These are phyloP conservation scores for Phytopythium cucurbitacearum DNA, from an alignment of 352 stramenopile species.

Conservation along the genomic window DNA sequence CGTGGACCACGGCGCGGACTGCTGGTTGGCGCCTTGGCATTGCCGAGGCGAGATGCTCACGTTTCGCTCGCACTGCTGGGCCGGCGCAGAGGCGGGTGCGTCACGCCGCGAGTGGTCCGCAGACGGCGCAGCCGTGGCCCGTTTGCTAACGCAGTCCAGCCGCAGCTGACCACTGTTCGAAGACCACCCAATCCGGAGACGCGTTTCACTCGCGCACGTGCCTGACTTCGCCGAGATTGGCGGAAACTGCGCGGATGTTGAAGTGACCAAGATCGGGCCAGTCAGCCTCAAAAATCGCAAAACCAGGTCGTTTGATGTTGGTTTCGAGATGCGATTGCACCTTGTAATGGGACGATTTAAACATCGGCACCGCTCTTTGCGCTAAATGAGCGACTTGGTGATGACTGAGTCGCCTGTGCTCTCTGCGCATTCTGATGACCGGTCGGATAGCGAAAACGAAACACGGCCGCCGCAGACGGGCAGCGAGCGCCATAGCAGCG, in stretches of 20 bases:
- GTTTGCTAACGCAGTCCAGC: too few species aligned
- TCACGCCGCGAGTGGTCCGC: too few species aligned
- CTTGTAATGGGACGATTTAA: neutral
- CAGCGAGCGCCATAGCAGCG: neutral
- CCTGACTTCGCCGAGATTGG: neutral
- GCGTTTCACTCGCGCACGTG: too few species aligned
- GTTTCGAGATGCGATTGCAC: neutral
- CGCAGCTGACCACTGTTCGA: too few species aligned
- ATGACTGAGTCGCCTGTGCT: neutral
- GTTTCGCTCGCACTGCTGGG: too few species aligned
- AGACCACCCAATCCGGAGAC: too few species aligned
- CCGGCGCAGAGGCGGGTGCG: too few species aligned
- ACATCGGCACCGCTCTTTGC: neutral
- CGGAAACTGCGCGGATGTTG: neutral
- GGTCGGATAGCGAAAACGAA: slow-evolving; percentile 1
- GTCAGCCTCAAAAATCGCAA: neutral
- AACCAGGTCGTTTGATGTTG: neutral
- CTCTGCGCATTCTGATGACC: slow-evolving; percentile 1
- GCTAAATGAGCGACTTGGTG: neutral
- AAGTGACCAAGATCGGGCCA: neutral
- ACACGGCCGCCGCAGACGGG: neutral
- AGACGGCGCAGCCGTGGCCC: too few species aligned
- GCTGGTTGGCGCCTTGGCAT: too few species aligned
- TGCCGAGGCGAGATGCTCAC: too few species aligned
- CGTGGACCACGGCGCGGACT: too few species aligned